Base-by-base conservation (phyloP, 768 basidiomycete species). In the Trametes elegans region DNA sequence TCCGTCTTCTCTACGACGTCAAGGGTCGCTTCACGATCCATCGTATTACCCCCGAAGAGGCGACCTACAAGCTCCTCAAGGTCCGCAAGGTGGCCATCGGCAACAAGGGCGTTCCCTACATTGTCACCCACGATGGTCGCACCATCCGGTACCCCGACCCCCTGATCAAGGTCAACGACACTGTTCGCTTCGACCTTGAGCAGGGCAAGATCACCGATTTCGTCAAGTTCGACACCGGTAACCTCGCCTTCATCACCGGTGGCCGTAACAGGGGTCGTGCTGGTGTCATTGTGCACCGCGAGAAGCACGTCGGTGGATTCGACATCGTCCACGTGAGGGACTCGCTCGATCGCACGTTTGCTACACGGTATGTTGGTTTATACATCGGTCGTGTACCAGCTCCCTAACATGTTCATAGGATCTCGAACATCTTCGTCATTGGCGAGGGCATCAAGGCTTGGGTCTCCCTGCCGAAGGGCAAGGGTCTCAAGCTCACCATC, bases 111-210 rank as follows among this genome's bases (percentile, higher is more conserved):
- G 94, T 99, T 44, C 97, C 97, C 50, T 87, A 95, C 80, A 80
- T 99, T 64, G 92, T 98, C 75, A 98, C 96, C 64, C 97, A 99
- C 79, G 97, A 99, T 69, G 97, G 97, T 49, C 93, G 97, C 72
- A 99, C 97, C 62, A 98, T 99, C 79, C 95, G 97, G 61, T 99
- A 98, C 79, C 96, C 97, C 64, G 97, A 99, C 74, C 97, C 97
- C 27, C 73, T 76, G 65, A 93, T 99, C 84, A 84, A 80, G 68
- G 93, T 91, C 74, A 96, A 98, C 81, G 97, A 98, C 78, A 93
- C 94, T 48, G 85, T 98, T 74, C 97, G 93, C 75, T 98, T 89
- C 71, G 97, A 98, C 75, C 78, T 99, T 59, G 90, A 93, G 73
- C 88, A 93, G 75, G 82, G 83, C 76, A 97, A 98, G 80, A 94